A percentile compares a stretch with the other conserved stretches of the same genome.
phyloP scores from a whole-genome alignment of 225 moss, liverwort and hornwort genomes.

The Straminergon stramineum region DNA sequence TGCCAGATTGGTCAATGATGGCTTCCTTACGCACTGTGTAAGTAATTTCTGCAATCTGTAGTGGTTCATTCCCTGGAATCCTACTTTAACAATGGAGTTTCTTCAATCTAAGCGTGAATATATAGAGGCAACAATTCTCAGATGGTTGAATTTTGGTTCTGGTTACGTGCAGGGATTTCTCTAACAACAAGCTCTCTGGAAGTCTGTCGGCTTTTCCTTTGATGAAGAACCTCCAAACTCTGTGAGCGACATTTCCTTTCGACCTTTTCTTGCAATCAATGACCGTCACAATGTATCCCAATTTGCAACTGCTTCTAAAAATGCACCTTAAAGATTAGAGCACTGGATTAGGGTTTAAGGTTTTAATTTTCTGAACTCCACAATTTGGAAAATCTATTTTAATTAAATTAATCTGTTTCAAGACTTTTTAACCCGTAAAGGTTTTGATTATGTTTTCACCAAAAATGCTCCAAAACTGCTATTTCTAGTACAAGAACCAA shows the following conservation, averaged over 20 bases:
- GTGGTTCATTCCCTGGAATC: neutral
- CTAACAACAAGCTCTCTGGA: neutral
- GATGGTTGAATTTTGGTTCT: neutral
- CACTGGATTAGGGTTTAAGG: neutral
- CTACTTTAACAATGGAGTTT: neutral
- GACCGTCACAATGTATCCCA: neutral
- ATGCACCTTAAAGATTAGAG: neutral
- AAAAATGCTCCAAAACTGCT: too few species aligned
- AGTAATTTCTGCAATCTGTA: neutral
- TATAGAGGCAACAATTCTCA: too few species aligned
- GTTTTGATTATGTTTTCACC: too few species aligned
- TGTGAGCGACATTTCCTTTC: neutral
- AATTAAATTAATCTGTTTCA: too few species aligned
- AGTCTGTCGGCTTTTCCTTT: neutral
- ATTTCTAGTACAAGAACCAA: too few species aligned
- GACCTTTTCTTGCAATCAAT: neutral
- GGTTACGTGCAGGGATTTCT: neutral
- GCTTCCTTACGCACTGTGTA: neutral
- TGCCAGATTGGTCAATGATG: neutral
- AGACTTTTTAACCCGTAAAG: too few species aligned
- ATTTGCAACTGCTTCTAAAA: neutral
- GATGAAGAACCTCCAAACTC: neutral
- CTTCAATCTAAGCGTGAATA: neutral
- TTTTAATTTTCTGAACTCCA: neutral
- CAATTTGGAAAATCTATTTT: neutral